Conservation (phyloP, 371 early-diverging fungal species). For the Dinochytrium kinnereticum region DNA sequence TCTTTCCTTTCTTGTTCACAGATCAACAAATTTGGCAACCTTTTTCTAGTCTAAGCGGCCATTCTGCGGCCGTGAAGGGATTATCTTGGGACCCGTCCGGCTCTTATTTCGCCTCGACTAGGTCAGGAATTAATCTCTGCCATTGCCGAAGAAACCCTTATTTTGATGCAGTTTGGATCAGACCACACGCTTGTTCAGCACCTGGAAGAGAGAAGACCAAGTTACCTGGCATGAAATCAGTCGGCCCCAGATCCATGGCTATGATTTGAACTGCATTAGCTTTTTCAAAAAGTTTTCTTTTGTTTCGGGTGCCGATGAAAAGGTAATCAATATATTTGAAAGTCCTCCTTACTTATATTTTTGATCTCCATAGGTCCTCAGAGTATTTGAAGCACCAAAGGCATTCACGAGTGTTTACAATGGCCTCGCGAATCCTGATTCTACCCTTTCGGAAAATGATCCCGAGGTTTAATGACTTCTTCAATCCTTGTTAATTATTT, state of each 20-base stretch:
- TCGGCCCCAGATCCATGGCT: slow-evolving; percentile 96
- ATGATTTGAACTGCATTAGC: slow-evolving; percentile 85
- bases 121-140: slow-evolving; percentile 48
- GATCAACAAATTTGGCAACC: slow-evolving; percentile 62
- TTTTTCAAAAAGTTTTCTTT: slow-evolving; percentile 78
- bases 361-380: slow-evolving; percentile 59
- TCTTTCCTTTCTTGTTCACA: too few relatives aligned
- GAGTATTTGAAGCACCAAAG: slow-evolving; percentile 89
- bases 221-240: slow-evolving; percentile 93
- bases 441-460: too few relatives aligned
- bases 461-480: too few relatives aligned
- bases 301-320: slow-evolving; percentile 94
- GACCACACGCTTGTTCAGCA: slow-evolving; percentile 83
- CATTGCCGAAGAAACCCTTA: neutral
- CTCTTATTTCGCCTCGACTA: slow-evolving; percentile 73
- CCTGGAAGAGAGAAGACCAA: slow-evolving; percentile 60
- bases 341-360: neutral
- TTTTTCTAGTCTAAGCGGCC: slow-evolving; percentile 77
- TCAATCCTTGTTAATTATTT: too few relatives aligned
- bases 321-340: slow-evolving; percentile 45
- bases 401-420: slow-evolving; percentile 76
- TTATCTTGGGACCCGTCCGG: slow-evolving; percentile 84
- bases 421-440: slow-evolving; percentile 48
- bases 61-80: slow-evolving; percentile 75
- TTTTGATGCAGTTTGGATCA: slow-evolving; percentile 75